Evolutionary conservation across 768 basidiomycete species (phyloP), one percentile per base, ranked within the genome.

Genomic region (Hortiboletus flavorubellus): DNA sequence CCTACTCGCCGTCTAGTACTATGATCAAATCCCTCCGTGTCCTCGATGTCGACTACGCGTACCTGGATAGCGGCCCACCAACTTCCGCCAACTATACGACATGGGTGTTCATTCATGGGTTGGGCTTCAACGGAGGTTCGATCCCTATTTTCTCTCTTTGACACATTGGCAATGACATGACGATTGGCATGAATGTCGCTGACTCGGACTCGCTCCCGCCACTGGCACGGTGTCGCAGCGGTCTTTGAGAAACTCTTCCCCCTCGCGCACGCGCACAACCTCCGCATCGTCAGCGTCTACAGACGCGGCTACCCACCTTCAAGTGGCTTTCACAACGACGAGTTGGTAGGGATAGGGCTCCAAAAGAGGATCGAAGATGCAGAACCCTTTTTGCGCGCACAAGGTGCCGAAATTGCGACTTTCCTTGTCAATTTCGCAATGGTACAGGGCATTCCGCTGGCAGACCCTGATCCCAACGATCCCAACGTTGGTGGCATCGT

Each of bases 271-370:
- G 29, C 37, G 2, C 61, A 70, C 48, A 42, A 60, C 29, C 56
- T 63, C 11, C 64, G 66, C 26, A 60, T 68, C 37, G 49, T 68
- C 46, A 57, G 60, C 16, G 18, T 68, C 15, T 59, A 70, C 38
- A 57, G 66, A 46, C 68, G 66, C 8, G 68, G 66, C 2, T 70
- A 70, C 16, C 1, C 48, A 1, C 68, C 68, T 16, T 68, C 68
- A 16, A 67, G 68, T 18, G 37, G 51, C 26, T 70, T 67, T 39
- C 31, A 35, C n/a, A 54, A 62, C 7, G 44, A 51, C 2, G 61
- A 65, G 8, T 6, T 65, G 11, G 5, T 26, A 0, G 37, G 38
- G 16, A 40, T 66, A 40, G 64, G 64, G 3, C n/a, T 3, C 4
- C 46, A 46, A 30, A 66, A 65, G 55, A 66, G 35, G 42, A 35